Base-by-base conservation (phyloP, 164 flowering plant genomes). In the Chloranthus sessilifolius region DNA sequence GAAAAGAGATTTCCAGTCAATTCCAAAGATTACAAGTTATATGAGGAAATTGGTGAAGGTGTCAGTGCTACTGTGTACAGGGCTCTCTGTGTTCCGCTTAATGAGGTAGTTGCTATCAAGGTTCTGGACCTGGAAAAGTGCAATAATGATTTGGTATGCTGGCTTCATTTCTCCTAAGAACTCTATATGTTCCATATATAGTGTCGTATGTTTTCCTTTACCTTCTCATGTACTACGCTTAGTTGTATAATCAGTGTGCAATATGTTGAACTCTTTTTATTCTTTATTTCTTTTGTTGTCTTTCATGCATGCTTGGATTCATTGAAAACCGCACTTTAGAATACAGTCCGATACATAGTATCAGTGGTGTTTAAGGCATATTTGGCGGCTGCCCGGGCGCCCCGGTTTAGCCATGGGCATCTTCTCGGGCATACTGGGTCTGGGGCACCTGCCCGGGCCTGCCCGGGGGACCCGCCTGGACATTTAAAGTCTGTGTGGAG, bases 21-120 rank as follows among this genome's bases (percentile, higher is more conserved):
- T 68, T 65, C 95, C 7, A 63, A 70, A 50, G 86, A 83, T 46
- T 91, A 91, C 71, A 76, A 74, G 50, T 60, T 85, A 52, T 85
- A 73, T 49, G 98, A 91, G 70, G 95, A 81, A 65, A 76, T 88
- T 58, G 98, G 98, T 44, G 88, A 88, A 59, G 98, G 98, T 48
- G 92, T 83, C 50, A 88, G 94, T 58, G 96, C 98, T 8, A 73
- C 80, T 26, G 96, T 91, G n/a, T 76, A 77, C 56, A 75, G 90
- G 63, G 98, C 98, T 59, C 79, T 85, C 38, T 91, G 95, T 61
- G 44, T 81, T 59, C 96, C 96, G 0, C 71, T 85, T 28, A 83
- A 91, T 66, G 82, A 80, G 73, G 69, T 64, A 47, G 95, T 91
- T 61, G 98, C 96, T 39, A 79, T 88, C 72, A 91, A 91, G 77